Evolutionary conservation across 441 rosid species (phyloP).

Genomic region (Corymbia calophylla): DNA sequence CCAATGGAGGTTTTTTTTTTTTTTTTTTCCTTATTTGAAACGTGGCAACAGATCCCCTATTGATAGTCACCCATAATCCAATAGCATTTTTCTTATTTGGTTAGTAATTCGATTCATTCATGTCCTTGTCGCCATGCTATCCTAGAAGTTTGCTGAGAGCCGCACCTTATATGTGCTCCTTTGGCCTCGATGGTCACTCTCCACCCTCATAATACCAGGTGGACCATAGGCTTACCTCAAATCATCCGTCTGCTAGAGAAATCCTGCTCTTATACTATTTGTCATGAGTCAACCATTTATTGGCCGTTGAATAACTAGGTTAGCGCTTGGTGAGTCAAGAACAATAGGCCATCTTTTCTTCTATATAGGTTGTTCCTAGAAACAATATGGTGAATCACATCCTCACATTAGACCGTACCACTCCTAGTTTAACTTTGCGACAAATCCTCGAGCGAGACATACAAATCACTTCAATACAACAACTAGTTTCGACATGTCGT

Average conservation of each 20-base stretch:
- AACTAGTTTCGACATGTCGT: not conserved
- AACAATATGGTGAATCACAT: not conserved
- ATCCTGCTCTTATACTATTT: not conserved
- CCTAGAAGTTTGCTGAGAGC: not conserved
- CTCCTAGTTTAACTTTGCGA: not conserved
- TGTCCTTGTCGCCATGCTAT: not conserved
- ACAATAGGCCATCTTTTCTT: accelerated
- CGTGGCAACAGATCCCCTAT: not conserved
- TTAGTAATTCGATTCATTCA: not conserved
- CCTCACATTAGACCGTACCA: not conserved
- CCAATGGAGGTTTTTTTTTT: not conserved
- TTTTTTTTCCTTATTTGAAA: not conserved
- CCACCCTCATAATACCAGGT: not conserved
- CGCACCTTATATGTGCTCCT: too few species aligned
- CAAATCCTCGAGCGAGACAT: not conserved
- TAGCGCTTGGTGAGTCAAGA: not conserved
- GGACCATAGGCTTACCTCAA: not conserved
- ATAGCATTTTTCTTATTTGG: not conserved
- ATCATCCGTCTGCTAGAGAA: not conserved
- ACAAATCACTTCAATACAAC: not conserved
- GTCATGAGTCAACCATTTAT: not conserved
- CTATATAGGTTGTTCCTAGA: not conserved
- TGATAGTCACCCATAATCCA: not conserved
- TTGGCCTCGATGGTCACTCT: not conserved
- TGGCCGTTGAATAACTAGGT: not conserved